Evolutionary conservation across 176 grass and related monocot genomes (phyloP).

Genomic region (Hordeum marinum): DNA sequence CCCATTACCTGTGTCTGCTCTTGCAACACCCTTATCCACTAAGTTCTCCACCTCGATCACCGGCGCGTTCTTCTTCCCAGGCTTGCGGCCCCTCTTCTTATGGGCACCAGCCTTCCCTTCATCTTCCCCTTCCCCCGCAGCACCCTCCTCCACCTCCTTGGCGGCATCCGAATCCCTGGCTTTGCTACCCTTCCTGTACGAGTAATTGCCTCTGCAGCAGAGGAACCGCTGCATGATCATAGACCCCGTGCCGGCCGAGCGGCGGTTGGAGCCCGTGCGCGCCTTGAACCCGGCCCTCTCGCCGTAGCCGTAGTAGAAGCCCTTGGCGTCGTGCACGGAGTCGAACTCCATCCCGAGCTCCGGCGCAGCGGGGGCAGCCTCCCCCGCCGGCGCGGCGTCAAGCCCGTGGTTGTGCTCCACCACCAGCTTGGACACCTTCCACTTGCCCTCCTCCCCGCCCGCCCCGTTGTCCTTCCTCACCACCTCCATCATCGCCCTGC

Average conservation of each 20-base stretch:
- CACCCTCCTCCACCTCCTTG: constrained; percentile 31
- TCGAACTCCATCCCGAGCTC: constrained; percentile 74
- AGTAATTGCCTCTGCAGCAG: constrained; percentile 54
- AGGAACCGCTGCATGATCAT: constrained; percentile 86
- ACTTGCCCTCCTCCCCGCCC: constrained; percentile 39
- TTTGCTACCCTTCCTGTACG: constrained; percentile 17
- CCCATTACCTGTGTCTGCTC: neutral
- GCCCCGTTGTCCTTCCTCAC: constrained; percentile 45
- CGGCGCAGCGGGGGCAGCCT: constrained; percentile 5
- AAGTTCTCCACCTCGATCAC: constrained; percentile 26
- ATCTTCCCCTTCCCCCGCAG: constrained; percentile 19
- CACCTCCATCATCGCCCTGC: constrained; percentile 92
- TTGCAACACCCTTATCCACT: neutral
- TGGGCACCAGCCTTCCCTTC: constrained; percentile 8
- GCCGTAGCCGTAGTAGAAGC: constrained; percentile 64
- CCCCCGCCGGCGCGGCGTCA: neutral
- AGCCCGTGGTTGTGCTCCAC: constrained; percentile 70
- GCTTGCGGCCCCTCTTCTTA: constrained; percentile 31
- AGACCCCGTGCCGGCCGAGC: constrained; percentile 38
- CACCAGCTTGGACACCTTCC: constrained; percentile 67
- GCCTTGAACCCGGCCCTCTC: constrained; percentile 57
- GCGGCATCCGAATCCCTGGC: constrained; percentile 14
- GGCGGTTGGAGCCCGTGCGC: constrained; percentile 54
- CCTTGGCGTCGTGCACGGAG: constrained; percentile 63
- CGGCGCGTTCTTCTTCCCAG: constrained; percentile 4